Evolutionary conservation across 495 filamentous ascomycete genomes (phyloP).

Genomic region (Penicillium atrosanguineum): DNA sequence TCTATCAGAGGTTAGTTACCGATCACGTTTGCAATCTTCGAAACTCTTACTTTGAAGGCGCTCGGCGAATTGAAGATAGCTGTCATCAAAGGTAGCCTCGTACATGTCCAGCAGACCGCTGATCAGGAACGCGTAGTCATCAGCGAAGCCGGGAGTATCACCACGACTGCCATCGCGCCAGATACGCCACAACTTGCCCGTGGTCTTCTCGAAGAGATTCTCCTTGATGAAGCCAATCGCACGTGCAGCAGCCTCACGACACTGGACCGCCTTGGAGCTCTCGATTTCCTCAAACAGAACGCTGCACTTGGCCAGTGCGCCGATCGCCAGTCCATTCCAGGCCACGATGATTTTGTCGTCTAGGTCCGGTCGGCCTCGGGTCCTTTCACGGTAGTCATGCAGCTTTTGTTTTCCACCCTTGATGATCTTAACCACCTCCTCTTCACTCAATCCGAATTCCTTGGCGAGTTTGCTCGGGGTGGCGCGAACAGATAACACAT

Average conservation of each 20-base stretch:
- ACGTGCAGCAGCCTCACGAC: conserved; percentile 60
- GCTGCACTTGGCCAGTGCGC: conserved; percentile 71
- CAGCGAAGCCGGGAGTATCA: conserved; percentile 76
- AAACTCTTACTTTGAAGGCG: conserved; percentile 67
- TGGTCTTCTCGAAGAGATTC: conserved; percentile 68
- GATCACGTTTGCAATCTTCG: not conserved
- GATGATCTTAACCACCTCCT: conserved; percentile 72
- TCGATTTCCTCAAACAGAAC: conserved; percentile 63
- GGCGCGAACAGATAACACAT: conserved; percentile 56
- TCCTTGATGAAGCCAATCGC: conserved; percentile 74
- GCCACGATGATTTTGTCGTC: conserved; percentile 89
- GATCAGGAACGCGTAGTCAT: conserved; percentile 92
- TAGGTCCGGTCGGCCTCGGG: conserved; percentile 73
- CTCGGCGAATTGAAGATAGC: conserved; percentile 80
- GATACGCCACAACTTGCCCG: conserved; percentile 67
- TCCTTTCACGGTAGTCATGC: conserved; percentile 67
- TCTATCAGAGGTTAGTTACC: conserved; percentile 39
- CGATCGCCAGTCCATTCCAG: conserved; percentile 91
- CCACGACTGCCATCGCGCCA: conserved; percentile 67
- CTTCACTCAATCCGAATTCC: conserved; percentile 72
- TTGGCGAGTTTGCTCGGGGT: conserved; percentile 68
- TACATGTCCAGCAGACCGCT: conserved; percentile 84
- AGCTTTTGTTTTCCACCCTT: conserved; percentile 66
- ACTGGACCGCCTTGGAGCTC: conserved; percentile 54
- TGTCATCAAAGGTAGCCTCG: conserved; percentile 78